phyloP scores from a whole-genome alignment of 2,329 filamentous ascomycete genomes.

The Nemania serpens region DNA sequence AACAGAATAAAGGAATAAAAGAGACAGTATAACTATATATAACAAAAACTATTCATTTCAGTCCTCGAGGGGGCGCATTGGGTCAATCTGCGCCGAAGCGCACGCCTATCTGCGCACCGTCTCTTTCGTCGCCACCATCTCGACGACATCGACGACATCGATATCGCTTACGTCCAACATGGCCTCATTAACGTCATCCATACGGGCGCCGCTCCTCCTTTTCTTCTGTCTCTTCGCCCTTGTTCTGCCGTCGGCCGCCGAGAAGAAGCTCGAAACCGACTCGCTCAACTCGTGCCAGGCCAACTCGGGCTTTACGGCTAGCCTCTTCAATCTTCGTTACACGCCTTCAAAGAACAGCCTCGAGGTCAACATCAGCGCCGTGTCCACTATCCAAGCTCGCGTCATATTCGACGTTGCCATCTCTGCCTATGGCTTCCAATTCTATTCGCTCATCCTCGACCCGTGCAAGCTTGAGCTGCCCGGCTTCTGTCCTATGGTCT shows the following conservation, averaged over 20 bases:
- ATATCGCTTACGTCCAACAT: conserved; percentile 4
- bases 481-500: conserved; percentile 81
- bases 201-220: conserved; percentile 22
- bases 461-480: conserved; percentile 68
- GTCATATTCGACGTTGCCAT: conserved; percentile 73
- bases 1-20: neutral
- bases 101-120: conserved; percentile 2
- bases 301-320: conserved; percentile 78
- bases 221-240: conserved; percentile 30
- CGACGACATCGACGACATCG: too few species aligned
- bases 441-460: conserved; percentile 65
- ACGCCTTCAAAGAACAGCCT: conserved; percentile 68
- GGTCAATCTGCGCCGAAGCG: neutral
- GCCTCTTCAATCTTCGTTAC: conserved; percentile 77
- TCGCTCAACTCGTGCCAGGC: conserved; percentile 77
- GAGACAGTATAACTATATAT: neutral
- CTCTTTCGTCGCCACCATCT: neutral
- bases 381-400: conserved; percentile 74
- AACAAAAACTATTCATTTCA: neutral
- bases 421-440: conserved; percentile 73
- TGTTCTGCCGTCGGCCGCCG: conserved; percentile 33
- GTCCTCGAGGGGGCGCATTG: neutral
- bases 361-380: conserved; percentile 70
- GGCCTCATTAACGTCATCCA: conserved; percentile 15
- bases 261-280: conserved; percentile 45